Evolutionary conservation across 495 filamentous ascomycete species (phyloP).

Genomic region (Hypoxylon rickii): DNA sequence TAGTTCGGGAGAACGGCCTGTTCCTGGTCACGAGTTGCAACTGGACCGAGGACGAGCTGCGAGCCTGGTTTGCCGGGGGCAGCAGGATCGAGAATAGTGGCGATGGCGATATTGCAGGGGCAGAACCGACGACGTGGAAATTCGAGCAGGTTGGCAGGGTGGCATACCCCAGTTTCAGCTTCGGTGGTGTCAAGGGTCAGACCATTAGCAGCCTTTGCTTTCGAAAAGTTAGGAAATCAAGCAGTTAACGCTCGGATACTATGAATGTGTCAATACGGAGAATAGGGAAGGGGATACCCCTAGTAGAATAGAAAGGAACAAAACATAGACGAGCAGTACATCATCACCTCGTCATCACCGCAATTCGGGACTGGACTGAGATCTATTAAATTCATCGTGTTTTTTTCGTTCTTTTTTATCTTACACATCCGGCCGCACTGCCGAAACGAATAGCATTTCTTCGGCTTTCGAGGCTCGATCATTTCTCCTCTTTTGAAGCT

Average conservation of each 20-base stretch:
- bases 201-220: conserved; percentile 86
- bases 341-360: background rate
- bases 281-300: too few species aligned
- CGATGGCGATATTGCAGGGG: conserved; percentile 7
- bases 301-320: background rate
- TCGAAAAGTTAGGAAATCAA: conserved; percentile 46
- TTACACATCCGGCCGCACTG: conserved; percentile 20
- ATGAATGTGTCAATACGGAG: too few species aligned
- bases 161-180: conserved; percentile 81
- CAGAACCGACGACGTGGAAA: too few species aligned
- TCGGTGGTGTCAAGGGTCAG: conserved; percentile 84
- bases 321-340: background rate
- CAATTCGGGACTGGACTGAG: conserved; percentile 20
- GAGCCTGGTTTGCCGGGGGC: conserved; percentile 67
- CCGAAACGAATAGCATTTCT: conserved; percentile 1
- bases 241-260: conserved; percentile 1
- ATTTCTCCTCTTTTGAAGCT: conserved; percentile 16
- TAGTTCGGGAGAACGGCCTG: conserved; percentile 71
- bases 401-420: conserved; percentile 28
- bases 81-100: conserved; percentile 13
- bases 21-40: conserved; percentile 94
- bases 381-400: conserved; percentile 32
- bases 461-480: background rate
- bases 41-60: conserved; percentile 91
- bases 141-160: conserved; percentile 63